Evolutionary conservation across 2,329 filamentous ascomycete genomes (phyloP).

Genomic region (Aspergillus tamarii): DNA sequence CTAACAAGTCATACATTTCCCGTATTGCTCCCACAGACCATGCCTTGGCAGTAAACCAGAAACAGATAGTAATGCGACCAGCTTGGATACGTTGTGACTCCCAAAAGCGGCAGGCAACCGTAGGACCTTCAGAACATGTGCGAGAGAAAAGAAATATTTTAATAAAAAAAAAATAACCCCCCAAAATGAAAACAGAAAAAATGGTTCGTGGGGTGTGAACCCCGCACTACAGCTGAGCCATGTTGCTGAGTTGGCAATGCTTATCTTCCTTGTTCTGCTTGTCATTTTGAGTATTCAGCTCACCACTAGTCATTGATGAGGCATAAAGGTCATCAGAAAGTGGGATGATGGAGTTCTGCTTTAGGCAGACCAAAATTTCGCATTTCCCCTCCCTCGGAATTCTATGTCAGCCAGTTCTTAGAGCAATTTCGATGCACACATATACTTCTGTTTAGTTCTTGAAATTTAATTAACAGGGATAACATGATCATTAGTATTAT

Average conservation of each 20-base stretch:
- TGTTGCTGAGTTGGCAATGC: slow-evolving; percentile 21
- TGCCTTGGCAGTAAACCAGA: slow-evolving; percentile 3
- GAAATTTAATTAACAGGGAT: not conserved
- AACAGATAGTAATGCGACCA: not conserved
- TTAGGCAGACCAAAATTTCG: not conserved
- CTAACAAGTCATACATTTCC: slow-evolving; percentile 1
- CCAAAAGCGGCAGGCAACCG: slow-evolving; percentile 10
- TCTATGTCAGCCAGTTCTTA: not conserved
- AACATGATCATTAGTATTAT: not conserved
- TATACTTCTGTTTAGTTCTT: not conserved
- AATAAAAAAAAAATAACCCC: not conserved
- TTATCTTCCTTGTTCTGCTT: slow-evolving; percentile 10
- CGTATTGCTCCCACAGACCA: not conserved
- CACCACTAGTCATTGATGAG: slow-evolving; percentile 9
- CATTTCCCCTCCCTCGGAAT: not conserved
- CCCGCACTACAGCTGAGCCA: slow-evolving; percentile 21
- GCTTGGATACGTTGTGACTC: slow-evolving; percentile 2
- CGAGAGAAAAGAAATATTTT: too few relatives aligned
- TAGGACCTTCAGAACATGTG: not conserved
- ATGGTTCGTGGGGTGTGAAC: slow-evolving; percentile 16
- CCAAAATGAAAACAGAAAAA: not conserved
- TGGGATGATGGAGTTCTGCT: not conserved
- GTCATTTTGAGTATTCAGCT: slow-evolving; percentile 18
- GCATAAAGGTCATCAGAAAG: not conserved
- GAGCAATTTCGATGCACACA: not conserved